Evolutionary conservation across 2,329 filamentous ascomycete species (phyloP), one percentile per base, ranked within the genome.

Genomic region (Arthrobotrys sphaeroides): DNA sequence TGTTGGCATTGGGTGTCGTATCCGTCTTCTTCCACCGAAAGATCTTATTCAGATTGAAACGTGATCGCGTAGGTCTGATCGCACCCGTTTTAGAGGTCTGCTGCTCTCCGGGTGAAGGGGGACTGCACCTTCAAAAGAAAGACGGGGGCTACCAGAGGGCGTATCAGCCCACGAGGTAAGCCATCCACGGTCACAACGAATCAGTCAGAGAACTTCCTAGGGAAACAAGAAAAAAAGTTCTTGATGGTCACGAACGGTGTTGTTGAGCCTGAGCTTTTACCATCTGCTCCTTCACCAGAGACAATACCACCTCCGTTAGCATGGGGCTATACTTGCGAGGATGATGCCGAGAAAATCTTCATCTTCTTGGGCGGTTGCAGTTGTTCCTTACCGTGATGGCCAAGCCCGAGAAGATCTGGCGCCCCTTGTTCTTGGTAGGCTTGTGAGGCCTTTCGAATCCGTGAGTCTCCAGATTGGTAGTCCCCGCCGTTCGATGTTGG

Each of bases 241-340:
- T 68, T 74, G 64, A 74, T 68, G 70, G 70, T 74, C 70, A 74
- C 70, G 70, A 74, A 74, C 70, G 70, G 70, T 68, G 70, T 74
- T 74, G 70, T 74, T 68, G 70, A 74, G 62, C 70, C 70, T 74
- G 70, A 68, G 53, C 70, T 74, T 74, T 74, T 74, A 42, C 70
- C 70, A 74, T 74, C 70, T 68, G 70, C 62, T 57, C 70, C 62
- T 42, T 62, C 45, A 47, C 47, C 62, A 57, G n/a, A n/a, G n/a
- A 64, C 51, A 47, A 57, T 68, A 68, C 62, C 62, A 49, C 60
- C 51, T 74, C 62, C 70, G 70, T 74, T 74, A 67, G 70, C 62
- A 61, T 67, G 61, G 70, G 62, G 70, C 53, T 66, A 64, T 64
- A 51, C 62, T 68, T 60, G 62, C 55, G 61, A 59, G 42, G 69